Evolutionary conservation across 176 grass and related monocot genomes (phyloP).

Genomic region (Microstegium vimineum): DNA sequence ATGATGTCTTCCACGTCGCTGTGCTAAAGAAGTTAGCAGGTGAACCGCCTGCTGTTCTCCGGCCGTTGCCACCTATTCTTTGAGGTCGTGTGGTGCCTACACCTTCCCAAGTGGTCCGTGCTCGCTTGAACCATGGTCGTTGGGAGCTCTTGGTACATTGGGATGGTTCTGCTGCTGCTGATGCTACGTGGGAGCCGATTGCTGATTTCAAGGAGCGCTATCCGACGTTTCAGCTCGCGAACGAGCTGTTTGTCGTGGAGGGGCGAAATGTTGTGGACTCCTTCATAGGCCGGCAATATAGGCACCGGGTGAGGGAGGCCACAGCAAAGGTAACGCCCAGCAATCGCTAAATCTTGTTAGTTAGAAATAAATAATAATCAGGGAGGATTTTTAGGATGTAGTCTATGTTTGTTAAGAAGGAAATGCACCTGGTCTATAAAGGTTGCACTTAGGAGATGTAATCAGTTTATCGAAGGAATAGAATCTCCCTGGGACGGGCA

Average conservation of each 20-base stretch:
- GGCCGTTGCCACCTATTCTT: not conserved
- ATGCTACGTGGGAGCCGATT: not conserved
- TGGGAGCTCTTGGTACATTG: not conserved
- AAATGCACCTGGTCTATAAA: too few relatives aligned
- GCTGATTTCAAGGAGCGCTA: not conserved
- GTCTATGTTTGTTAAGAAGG: too few relatives aligned
- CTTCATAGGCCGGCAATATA: too few relatives aligned
- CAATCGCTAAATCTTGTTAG: too few relatives aligned
- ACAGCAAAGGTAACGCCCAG: too few relatives aligned
- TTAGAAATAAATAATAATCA: too few relatives aligned
- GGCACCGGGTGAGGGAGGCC: too few relatives aligned
- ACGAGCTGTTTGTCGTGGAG: not conserved
- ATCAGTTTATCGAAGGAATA: too few relatives aligned
- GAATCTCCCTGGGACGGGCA: too few relatives aligned
- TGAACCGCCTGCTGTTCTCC: fast-evolving
- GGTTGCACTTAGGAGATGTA: too few relatives aligned
- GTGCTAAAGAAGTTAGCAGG: not conserved
- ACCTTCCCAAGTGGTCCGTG: not conserved
- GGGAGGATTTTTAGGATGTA: too few relatives aligned
- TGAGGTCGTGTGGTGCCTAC: not conserved
- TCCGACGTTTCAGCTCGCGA: not conserved
- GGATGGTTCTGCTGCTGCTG: not conserved
- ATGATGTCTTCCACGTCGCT: too few relatives aligned
- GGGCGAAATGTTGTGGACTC: not conserved
- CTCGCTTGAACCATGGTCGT: not conserved